These are phyloP conservation scores for Podospora tetraspora DNA, from an alignment of 495 filamentous ascomycete genomes.

Conservation along the genomic window DNA sequence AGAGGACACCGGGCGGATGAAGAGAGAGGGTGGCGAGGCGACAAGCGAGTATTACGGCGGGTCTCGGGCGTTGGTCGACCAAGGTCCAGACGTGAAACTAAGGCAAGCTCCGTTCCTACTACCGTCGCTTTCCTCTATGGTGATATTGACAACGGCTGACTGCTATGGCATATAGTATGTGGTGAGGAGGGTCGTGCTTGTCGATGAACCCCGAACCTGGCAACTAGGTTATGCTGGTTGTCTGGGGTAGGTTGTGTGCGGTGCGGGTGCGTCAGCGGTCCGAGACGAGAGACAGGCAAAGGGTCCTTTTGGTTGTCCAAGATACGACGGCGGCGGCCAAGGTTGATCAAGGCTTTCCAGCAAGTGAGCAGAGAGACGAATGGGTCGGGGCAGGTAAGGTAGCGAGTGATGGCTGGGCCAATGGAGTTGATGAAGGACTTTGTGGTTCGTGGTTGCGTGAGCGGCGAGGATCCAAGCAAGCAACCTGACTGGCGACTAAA, in stretches of 20 bases:
- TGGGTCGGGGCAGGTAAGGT: conserved; percentile 21
- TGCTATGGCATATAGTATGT: conserved; percentile 21
- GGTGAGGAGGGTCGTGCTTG: background rate
- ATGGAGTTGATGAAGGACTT: conserved; percentile 24
- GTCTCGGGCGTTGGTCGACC: conserved; percentile 23
- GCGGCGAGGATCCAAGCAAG: conserved; percentile 21
- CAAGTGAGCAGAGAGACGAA: conserved; percentile 15
- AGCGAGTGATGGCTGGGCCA: conserved; percentile 26
- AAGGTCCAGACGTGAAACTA: conserved; percentile 25
- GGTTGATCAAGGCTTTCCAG: conserved; percentile 7
- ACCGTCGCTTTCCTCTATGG: conserved; percentile 6
- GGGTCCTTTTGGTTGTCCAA: conserved; percentile 15
- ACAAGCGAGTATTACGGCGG: conserved; percentile 25
- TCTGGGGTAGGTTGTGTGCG: background rate
- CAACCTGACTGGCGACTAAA: conserved; percentile 29
- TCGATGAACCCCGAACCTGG: conserved; percentile 6
- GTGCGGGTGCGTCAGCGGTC: conserved; percentile 15
- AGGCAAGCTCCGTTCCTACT: conserved; percentile 15
- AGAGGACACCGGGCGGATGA: conserved; percentile 17
- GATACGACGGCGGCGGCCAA: conserved; percentile 21
- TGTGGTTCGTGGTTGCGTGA: conserved; percentile 24
- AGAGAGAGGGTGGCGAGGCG: conserved; percentile 20
- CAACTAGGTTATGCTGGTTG: conserved; percentile 4
- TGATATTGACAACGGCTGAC: conserved; percentile 9
- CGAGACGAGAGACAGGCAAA: conserved; percentile 15